These are phyloP conservation scores for Hysterangium stoloniferum DNA, from an alignment of 768 basidiomycete species.

Conservation along the genomic window DNA sequence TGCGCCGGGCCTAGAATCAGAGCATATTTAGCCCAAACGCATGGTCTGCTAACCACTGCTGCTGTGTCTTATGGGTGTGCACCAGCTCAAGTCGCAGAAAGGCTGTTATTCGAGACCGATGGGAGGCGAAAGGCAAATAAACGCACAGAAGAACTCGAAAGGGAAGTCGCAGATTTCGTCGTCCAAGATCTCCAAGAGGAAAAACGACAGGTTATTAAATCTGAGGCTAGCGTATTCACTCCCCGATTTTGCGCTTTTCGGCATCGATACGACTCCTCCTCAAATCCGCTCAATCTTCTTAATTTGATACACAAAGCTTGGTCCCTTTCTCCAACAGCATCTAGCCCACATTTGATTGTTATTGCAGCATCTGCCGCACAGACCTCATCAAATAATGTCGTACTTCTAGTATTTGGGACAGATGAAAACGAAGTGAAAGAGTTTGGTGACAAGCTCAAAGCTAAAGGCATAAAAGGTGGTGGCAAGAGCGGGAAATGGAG, in stretches of 20 bases:
- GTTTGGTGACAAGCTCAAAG: constrained; percentile 48
- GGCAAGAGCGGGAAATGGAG: constrained; percentile 74
- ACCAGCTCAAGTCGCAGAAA: constrained; percentile 55
- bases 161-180: constrained; percentile 49
- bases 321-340: constrained; percentile 16
- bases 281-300: constrained; percentile 52
- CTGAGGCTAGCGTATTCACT: constrained; percentile 15
- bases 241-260: constrained; percentile 6
- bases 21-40: constrained; percentile 49
- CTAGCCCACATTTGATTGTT: constrained; percentile 38
- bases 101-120: constrained; percentile 58
- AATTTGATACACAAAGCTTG: constrained; percentile 46
- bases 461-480: constrained; percentile 62
- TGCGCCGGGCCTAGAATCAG: constrained; percentile 73
- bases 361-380: constrained; percentile 59
- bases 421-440: constrained; percentile 54
- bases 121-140: constrained; percentile 61
- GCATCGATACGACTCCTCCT: constrained; percentile 40
- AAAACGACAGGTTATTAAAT: constrained; percentile 21
- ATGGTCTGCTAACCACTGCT: constrained; percentile 45
- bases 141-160: constrained; percentile 60
- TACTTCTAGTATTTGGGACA: constrained; percentile 53
- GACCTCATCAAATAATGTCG: constrained; percentile 37
- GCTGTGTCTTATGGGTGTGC: constrained; percentile 63
- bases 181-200: constrained; percentile 35